Percentiles rank a stretch among this genome's conserved stretches.
Evolutionary conservation across 2,329 filamentous ascomycete genomes (phyloP).

Genomic region (Penicillium sp.): DNA sequence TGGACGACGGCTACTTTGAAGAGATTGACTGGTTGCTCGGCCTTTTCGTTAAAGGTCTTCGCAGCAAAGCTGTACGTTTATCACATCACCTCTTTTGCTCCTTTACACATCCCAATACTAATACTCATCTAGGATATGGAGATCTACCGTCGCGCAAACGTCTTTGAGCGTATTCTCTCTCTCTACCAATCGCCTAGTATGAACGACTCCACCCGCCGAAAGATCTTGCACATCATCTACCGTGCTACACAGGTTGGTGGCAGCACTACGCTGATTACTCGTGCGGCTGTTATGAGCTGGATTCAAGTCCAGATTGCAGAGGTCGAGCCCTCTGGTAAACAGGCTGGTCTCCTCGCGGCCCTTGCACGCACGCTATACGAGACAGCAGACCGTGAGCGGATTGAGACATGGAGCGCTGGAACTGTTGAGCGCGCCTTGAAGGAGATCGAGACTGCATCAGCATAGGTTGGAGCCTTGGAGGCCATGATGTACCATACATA

Average conservation of each 20-base stretch:
- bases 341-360: slow-evolving; percentile 47
- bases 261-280: slow-evolving; percentile 76
- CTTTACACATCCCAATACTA: not conserved
- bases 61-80: slow-evolving; percentile 53
- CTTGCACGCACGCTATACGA: slow-evolving; percentile 63
- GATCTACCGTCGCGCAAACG: slow-evolving; percentile 55
- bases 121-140: slow-evolving; percentile 44
- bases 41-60: slow-evolving; percentile 66
- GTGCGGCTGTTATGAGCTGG: slow-evolving; percentile 75
- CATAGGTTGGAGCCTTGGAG: not conserved
- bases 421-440: slow-evolving; percentile 36
- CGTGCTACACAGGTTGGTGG: slow-evolving; percentile 68
- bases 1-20: slow-evolving; percentile 70
- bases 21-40: slow-evolving; percentile 74
- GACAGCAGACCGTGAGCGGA: slow-evolving; percentile 66
- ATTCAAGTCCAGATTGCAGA: slow-evolving; percentile 61
- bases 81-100: not conserved
- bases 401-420: slow-evolving; percentile 65
- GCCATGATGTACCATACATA: slow-evolving; percentile 5
- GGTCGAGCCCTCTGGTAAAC: slow-evolving; percentile 43
- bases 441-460: slow-evolving; percentile 7
- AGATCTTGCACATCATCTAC: slow-evolving; percentile 63
- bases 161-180: slow-evolving; percentile 74
- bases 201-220: slow-evolving; percentile 58
- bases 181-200: slow-evolving; percentile 69